Conservation (phyloP, 352 stramenopile species). For the Stephanocyclus meneghinianus region DNA sequence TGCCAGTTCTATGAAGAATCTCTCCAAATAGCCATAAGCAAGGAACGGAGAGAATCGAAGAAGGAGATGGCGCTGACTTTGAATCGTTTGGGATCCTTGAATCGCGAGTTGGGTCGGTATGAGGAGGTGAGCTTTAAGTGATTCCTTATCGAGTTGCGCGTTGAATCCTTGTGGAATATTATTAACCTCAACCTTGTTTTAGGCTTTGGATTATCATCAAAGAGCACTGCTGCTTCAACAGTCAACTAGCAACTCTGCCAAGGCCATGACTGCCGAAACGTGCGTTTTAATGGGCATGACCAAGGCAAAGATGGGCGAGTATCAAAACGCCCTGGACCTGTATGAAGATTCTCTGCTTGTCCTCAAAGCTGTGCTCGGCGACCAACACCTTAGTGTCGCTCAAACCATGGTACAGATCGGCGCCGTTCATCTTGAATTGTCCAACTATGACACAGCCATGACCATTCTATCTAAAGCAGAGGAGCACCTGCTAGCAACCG, state of each 20-base stretch:
- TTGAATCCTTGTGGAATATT: not conserved
- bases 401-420: constrained; percentile 64
- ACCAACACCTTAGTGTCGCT: constrained; percentile 58
- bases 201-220: constrained; percentile 76
- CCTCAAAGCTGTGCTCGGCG: constrained; percentile 46
- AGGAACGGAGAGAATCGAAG: constrained; percentile 38
- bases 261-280: constrained; percentile 66
- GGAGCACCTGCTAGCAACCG: constrained; percentile 20
- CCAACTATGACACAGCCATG: constrained; percentile 57
- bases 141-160: not conserved
- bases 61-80: constrained; percentile 61
- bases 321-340: constrained; percentile 54
- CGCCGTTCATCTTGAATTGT: constrained; percentile 54
- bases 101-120: constrained; percentile 46
- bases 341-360: constrained; percentile 60
- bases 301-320: constrained; percentile 57
- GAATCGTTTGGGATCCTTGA: constrained; percentile 72
- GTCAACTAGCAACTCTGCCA: constrained; percentile 50
- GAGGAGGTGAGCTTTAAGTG: constrained; percentile 30
- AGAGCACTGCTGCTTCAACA: constrained; percentile 59
- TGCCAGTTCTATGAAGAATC: constrained; percentile 75
- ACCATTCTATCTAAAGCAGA: constrained; percentile 50
- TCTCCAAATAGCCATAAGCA: constrained; percentile 54
- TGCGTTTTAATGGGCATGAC: constrained; percentile 57
- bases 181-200: constrained; percentile 13